Evolutionary conservation across 2,329 filamentous ascomycete species (phyloP).

Genomic region (Fusarium domesticum): DNA sequence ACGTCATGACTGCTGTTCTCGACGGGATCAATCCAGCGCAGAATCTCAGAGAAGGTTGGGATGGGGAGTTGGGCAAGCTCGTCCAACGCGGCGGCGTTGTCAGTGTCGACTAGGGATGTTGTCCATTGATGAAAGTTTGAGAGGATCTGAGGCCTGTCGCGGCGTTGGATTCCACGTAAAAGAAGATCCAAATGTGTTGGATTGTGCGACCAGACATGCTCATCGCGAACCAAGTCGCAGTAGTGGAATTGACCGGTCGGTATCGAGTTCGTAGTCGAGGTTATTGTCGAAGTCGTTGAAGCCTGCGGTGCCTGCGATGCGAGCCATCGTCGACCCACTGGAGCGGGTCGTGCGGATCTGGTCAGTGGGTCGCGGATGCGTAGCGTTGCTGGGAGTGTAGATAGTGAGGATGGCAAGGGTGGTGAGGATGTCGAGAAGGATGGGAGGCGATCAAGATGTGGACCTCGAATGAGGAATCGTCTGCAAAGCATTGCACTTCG

Average conservation of each 20-base stretch:
- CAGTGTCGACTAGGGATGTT: slow-evolving; percentile 20
- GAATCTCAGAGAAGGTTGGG: slow-evolving; percentile 59
- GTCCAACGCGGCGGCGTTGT: slow-evolving; percentile 24
- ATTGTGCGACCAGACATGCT: neutral
- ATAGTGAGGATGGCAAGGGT: slow-evolving; percentile 3
- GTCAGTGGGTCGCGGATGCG: slow-evolving; percentile 24
- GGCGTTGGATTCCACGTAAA: slow-evolving; percentile 33
- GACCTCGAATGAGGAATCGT: slow-evolving; percentile 25
- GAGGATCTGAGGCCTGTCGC: slow-evolving; percentile 23
- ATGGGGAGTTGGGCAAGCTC: slow-evolving; percentile 45
- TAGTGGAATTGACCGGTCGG: slow-evolving; percentile 4
- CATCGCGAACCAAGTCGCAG: neutral
- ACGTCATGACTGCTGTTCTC: slow-evolving; percentile 49
- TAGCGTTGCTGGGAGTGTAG: slow-evolving; percentile 22
- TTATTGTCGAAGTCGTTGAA: slow-evolving; percentile 3
- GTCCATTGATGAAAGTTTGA: slow-evolving; percentile 31
- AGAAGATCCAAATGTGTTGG: slow-evolving; percentile 25
- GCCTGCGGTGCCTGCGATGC: slow-evolving; percentile 18
- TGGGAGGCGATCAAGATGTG: slow-evolving; percentile 22
- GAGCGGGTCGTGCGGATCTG: slow-evolving; percentile 20
- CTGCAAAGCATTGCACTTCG: slow-evolving; percentile 30
- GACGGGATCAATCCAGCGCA: slow-evolving; percentile 60
- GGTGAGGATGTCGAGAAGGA: slow-evolving; percentile 8
- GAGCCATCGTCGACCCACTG: slow-evolving; percentile 27
- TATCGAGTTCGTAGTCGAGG: slow-evolving; percentile 3